phyloP scores from a whole-genome alignment of 192 early-diverging fungal genomes.

The Endogone sp. region DNA sequence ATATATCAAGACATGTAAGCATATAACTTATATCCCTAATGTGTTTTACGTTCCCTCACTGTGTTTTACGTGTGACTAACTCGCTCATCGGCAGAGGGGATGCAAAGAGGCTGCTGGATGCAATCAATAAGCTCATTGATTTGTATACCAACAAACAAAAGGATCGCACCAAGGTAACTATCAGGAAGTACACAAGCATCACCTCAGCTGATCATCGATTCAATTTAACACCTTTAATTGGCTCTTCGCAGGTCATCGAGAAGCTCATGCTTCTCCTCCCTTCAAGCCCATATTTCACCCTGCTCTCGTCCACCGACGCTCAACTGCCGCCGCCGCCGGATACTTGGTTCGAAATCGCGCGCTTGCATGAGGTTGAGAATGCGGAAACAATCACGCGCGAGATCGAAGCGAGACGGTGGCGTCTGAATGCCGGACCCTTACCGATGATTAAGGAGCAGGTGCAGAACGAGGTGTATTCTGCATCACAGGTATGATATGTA shows the following conservation, averaged over 20 bases:
- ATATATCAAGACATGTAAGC: slow-evolving; percentile 21
- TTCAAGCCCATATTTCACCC: slow-evolving; percentile 35
- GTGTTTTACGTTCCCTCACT: neutral
- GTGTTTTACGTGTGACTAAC: neutral
- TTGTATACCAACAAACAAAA: slow-evolving; percentile 41
- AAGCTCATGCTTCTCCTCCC: slow-evolving; percentile 39
- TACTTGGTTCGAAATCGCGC: slow-evolving; percentile 26
- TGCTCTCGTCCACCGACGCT: slow-evolving; percentile 15
- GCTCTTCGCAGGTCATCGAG: slow-evolving; percentile 10
- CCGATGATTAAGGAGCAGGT: slow-evolving; percentile 56
- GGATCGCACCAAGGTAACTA: slow-evolving; percentile 28
- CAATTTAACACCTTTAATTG: neutral
- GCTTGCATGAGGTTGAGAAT: slow-evolving; percentile 30
- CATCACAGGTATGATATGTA: slow-evolving; percentile 41
- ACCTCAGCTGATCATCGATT: no score
- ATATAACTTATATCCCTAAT: neutral
- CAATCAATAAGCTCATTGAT: slow-evolving; percentile 48
- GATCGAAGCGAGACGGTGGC: slow-evolving; percentile 57
- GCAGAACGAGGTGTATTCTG: slow-evolving; percentile 57
- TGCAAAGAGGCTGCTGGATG: slow-evolving; percentile 39
- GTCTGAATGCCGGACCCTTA: slow-evolving; percentile 65
- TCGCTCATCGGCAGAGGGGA: slow-evolving; percentile 32
- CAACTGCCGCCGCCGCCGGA: slow-evolving; percentile 29
- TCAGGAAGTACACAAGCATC: slow-evolving; percentile 18
- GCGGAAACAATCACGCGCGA: slow-evolving; percentile 49